These are phyloP conservation scores for Asterochloris sp. DNA, from an alignment of 139 green algal genomes.

Conservation along the genomic window DNA sequence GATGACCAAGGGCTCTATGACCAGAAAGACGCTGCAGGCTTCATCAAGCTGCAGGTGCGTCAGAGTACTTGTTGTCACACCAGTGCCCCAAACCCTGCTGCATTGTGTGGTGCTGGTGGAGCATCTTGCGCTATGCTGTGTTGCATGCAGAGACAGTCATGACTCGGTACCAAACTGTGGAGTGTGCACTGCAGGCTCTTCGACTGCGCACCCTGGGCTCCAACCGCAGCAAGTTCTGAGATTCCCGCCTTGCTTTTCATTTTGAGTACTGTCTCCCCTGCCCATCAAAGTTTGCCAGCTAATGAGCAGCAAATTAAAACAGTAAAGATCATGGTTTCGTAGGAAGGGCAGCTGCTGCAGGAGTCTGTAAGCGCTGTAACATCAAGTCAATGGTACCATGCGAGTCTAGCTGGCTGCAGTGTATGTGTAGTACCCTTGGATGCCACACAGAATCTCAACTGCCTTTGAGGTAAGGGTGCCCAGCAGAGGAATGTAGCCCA, in stretches of 20 bases:
- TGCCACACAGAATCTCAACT: constrained; percentile 53
- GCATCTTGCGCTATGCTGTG: background rate
- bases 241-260: too few species aligned
- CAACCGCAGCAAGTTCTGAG: constrained; percentile 38
- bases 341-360: background rate
- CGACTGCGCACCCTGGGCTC: constrained; percentile 76
- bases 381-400: background rate
- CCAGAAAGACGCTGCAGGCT: constrained; percentile 92
- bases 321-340: background rate
- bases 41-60: constrained; percentile 79
- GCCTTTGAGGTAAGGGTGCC: constrained; percentile 38
- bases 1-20: constrained; percentile 89
- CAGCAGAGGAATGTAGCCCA: constrained; percentile 39
- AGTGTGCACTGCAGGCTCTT: constrained; percentile 62
- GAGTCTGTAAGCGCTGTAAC: background rate
- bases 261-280: background rate
- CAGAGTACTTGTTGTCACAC: background rate
- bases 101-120: background rate
- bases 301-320: background rate
- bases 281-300: background rate
- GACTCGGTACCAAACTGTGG: background rate
- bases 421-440: constrained; percentile 67
- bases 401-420: constrained; percentile 36
- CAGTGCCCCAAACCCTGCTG: background rate
- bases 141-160: background rate